Percentiles rank a stretch among this genome's conserved stretches.
Conservation (phyloP, 305 asterid species). For the Rubia tinctorum region DNA sequence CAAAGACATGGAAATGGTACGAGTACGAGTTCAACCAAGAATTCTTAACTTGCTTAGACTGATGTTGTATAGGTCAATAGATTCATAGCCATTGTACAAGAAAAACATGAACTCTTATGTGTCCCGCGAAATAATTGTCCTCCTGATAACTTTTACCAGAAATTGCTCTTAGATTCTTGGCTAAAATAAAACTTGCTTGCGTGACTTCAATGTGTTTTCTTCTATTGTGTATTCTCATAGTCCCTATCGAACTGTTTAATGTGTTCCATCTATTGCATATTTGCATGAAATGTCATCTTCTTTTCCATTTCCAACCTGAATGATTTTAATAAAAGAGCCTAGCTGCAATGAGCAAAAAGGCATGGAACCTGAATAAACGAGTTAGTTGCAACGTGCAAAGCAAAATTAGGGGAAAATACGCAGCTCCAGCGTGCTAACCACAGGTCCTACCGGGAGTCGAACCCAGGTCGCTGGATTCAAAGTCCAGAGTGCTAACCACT, state of each 20-base stretch:
- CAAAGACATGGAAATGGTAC: conserved; percentile 40
- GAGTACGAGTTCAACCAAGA: conserved; percentile 26
- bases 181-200: not conserved
- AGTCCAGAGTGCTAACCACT: conserved; percentile 99
- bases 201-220: not conserved
- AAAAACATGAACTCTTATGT: not conserved
- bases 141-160: no score
- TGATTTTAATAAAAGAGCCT: no score
- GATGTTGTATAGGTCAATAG: not conserved
- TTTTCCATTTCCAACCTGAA: no score
- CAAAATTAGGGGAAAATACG: no score
- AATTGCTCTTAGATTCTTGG: not conserved
- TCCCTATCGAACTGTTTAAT: no score
- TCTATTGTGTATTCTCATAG: not conserved
- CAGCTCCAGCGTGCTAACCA: no score
- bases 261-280: no score
- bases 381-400: no score
- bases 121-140: no score
- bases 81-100: not conserved
- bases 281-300: no score
- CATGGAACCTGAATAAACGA: no score
- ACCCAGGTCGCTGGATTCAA: conserved; percentile 99
- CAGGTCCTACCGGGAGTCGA: conserved; percentile 99
- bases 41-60: conserved; percentile 19
- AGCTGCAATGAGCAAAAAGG: no score